Conservation (phyloP, 106 monocot species). For the Narthecium ossifragum region DNA sequence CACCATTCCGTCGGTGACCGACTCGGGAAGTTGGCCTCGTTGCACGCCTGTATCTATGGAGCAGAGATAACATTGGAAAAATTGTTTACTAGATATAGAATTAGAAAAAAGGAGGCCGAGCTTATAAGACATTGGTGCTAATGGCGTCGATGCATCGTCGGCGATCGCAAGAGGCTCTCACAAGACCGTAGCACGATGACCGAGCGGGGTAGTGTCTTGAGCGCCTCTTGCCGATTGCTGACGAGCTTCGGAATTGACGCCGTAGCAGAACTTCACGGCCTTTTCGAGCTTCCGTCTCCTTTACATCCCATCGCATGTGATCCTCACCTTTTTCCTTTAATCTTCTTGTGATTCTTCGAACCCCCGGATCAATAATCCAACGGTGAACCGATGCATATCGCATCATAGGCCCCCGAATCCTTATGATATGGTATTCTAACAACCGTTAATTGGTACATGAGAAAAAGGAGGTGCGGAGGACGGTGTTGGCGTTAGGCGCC, state of each 20-base stretch:
- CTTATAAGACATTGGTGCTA: slow-evolving; percentile 38
- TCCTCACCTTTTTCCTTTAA: no score
- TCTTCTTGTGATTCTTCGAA: no score
- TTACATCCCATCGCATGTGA: no score
- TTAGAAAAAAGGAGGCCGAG: not conserved
- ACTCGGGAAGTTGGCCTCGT: slow-evolving; percentile 48
- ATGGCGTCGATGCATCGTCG: slow-evolving; percentile 35
- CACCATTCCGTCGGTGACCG: slow-evolving; percentile 72
- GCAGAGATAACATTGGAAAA: no score
- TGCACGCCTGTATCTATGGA: slow-evolving; percentile 24
- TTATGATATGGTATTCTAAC: no score
- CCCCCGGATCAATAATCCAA: no score
- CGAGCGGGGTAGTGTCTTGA: slow-evolving; percentile 30
- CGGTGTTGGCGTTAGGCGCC: no score
- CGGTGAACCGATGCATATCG: no score
- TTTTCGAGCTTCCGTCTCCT: slow-evolving; percentile 46
- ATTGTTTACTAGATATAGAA: no score
- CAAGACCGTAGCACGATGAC: slow-evolving; percentile 39
- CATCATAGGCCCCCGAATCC: no score
- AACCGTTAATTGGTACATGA: no score
- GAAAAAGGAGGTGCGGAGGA: no score
- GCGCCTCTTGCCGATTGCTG: slow-evolving; percentile 45
- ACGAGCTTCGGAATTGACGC: slow-evolving; percentile 62
- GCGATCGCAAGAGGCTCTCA: slow-evolving; percentile 28
- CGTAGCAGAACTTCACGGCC: slow-evolving; percentile 61